phyloP scores from a whole-genome alignment of 352 stramenopile species.

The Pythium volutum region DNA sequence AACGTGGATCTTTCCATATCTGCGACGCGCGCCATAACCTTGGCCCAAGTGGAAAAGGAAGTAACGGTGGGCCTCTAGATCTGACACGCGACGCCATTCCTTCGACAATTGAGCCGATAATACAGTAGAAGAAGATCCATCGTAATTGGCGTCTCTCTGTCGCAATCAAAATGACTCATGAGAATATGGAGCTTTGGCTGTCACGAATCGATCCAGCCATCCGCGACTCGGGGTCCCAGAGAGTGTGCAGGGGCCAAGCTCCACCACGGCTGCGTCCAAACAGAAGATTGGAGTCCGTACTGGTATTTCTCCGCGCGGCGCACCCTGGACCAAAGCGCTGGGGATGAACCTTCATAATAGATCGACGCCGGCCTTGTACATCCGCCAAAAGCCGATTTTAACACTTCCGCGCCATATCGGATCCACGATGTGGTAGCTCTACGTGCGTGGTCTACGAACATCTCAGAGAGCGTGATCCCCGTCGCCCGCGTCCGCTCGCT shows the following conservation, averaged over 20 bases:
- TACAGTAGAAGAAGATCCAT: too few relatives aligned
- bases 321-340: slow-evolving; percentile 40
- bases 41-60: too few relatives aligned
- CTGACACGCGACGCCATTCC: too few relatives aligned
- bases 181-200: too few relatives aligned
- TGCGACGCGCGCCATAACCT: slow-evolving; percentile 30
- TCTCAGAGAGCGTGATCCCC: slow-evolving; percentile 42
- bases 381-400: background rate
- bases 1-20: slow-evolving; percentile 22
- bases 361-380: slow-evolving; percentile 39
- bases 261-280: too few relatives aligned
- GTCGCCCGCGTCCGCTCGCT: slow-evolving; percentile 61
- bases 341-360: slow-evolving; percentile 40
- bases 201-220: too few relatives aligned
- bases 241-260: too few relatives aligned
- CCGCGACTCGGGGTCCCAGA: too few relatives aligned
- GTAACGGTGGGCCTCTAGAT: too few relatives aligned
- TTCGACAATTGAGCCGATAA: too few relatives aligned
- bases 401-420: slow-evolving; percentile 34
- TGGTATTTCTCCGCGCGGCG: slow-evolving; percentile 42
- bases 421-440: slow-evolving; percentile 56
- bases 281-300: slow-evolving; percentile 30
- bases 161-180: too few relatives aligned
- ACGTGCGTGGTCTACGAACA: slow-evolving; percentile 60
- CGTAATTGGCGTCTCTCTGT: too few relatives aligned